A percentile compares a stretch with the other conserved stretches of the same genome.
These are phyloP conservation scores for Sclerotinia subarctica DNA, from an alignment of 2,329 filamentous ascomycete genomes.

Conservation along the genomic window DNA sequence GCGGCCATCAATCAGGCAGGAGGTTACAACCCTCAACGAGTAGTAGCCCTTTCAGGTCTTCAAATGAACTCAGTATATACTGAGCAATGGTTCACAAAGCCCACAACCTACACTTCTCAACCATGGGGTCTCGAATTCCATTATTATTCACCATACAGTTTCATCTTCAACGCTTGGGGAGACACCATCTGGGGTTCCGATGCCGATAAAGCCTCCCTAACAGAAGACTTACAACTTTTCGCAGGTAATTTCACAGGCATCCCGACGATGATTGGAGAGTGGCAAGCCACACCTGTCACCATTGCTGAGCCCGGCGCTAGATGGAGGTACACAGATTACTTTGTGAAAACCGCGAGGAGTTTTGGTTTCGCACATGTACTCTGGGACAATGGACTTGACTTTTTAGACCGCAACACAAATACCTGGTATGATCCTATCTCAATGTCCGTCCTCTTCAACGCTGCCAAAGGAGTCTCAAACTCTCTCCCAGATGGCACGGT, in stretches of 20 bases:
- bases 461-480: conserved; percentile 46
- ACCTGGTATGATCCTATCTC: conserved; percentile 51
- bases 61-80: conserved; percentile 52
- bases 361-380: conserved; percentile 51
- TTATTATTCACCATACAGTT: conserved; percentile 57
- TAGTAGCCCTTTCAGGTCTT: conserved; percentile 54
- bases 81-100: conserved; percentile 51
- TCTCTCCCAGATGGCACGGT: conserved; percentile 51
- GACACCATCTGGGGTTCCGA: conserved; percentile 59
- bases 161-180: conserved; percentile 51
- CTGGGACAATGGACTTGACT: conserved; percentile 59
- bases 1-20: conserved; percentile 52
- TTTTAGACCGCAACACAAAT: conserved; percentile 49
- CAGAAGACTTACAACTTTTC: conserved; percentile 49
- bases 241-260: conserved; percentile 54
- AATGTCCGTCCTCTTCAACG: conserved; percentile 48
- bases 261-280: conserved; percentile 58
- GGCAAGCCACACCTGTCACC: conserved; percentile 47
- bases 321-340: conserved; percentile 56
- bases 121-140: conserved; percentile 61
- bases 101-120: conserved; percentile 47
- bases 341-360: conserved; percentile 48
- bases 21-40: conserved; percentile 53
- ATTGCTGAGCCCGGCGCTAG: conserved; percentile 53
- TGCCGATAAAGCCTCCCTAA: conserved; percentile 49